Conservation (phyloP, 768 basidiomycete genomes). For the Cantharellus cinnabarinus region DNA sequence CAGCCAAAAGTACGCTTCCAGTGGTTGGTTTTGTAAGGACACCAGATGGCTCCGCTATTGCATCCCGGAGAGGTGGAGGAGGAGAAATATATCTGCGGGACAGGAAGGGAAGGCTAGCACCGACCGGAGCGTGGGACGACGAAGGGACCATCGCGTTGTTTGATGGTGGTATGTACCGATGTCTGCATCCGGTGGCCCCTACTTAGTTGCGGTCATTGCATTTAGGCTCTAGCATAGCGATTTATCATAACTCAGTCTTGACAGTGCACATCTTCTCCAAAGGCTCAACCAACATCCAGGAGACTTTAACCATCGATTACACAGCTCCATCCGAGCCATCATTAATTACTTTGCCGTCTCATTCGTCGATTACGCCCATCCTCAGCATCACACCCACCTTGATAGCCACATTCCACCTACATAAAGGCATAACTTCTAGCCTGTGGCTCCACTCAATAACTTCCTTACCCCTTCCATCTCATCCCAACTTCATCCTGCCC, state of each 20-base stretch:
- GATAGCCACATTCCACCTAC: neutral
- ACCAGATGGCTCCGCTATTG: constrained; percentile 58
- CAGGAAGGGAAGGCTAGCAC: neutral
- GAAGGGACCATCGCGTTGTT: neutral
- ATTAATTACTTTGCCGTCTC: constrained; percentile 2
- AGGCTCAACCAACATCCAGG: neutral
- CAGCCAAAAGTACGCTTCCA: constrained; percentile 29
- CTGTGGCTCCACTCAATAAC: constrained; percentile 30
- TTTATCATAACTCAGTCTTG: constrained; percentile 2
- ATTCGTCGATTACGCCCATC: neutral
- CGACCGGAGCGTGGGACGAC: neutral
- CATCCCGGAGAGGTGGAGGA: constrained; percentile 34
- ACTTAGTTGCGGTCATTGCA: neutral
- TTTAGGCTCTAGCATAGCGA: constrained; percentile 2
- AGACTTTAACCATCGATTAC: constrained; percentile 1
- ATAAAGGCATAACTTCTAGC: constrained; percentile 12
- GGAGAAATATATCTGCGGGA: constrained; percentile 33
- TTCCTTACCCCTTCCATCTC: constrained; percentile 30
- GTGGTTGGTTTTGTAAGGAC: constrained; percentile 42
- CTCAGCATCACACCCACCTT: neutral
- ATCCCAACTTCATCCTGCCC: constrained; percentile 37
- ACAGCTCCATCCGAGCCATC: constrained; percentile 1
- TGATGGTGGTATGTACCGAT: neutral
- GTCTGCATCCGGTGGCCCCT: neutral
- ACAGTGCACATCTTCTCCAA: constrained; percentile 4